A percentile compares a stretch with the other conserved stretches of the same genome.
Conservation (phyloP, 345 rosid genomes). For the Syzygium aromaticum region DNA sequence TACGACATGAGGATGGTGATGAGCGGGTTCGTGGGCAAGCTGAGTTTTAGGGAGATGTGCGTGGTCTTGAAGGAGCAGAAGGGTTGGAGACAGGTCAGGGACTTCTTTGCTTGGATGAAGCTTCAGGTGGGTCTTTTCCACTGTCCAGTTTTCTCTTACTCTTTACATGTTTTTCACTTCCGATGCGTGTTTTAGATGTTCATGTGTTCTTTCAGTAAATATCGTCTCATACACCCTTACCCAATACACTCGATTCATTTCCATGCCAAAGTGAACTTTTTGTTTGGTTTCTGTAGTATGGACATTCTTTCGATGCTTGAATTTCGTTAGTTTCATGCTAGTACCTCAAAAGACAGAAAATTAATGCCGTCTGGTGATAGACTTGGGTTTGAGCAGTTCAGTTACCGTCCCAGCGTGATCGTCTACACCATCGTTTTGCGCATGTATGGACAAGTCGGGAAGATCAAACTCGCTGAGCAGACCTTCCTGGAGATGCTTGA, state of each 20-base stretch:
- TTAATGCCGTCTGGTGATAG: constrained; percentile 29
- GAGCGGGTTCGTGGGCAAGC: constrained; percentile 73
- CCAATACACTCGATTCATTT: background rate
- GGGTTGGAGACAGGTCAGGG: constrained; percentile 75
- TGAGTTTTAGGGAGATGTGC: constrained; percentile 85
- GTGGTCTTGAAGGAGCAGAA: constrained; percentile 81
- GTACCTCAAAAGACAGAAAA: background rate
- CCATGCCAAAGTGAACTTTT: background rate
- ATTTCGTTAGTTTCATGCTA: background rate
- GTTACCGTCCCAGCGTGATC: constrained; percentile 68
- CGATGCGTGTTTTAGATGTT: background rate
- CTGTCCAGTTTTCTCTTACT: background rate
- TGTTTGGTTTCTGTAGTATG: background rate
- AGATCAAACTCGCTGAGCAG: constrained; percentile 78
- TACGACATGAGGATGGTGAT: constrained; percentile 58
- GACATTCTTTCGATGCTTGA: background rate
- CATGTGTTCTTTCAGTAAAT: background rate
- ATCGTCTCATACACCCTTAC: background rate
- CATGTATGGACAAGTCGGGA: constrained; percentile 64
- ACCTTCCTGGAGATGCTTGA: constrained; percentile 91
- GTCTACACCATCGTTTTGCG: constrained; percentile 76
- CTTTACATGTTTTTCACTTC: background rate
- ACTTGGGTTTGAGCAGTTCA: constrained; percentile 54
- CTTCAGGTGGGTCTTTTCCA: constrained; percentile 44
- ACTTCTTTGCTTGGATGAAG: constrained; percentile 91